Evolutionary conservation across 2,329 filamentous ascomycete species (phyloP).

Genomic region (Penicillium sp.): DNA sequence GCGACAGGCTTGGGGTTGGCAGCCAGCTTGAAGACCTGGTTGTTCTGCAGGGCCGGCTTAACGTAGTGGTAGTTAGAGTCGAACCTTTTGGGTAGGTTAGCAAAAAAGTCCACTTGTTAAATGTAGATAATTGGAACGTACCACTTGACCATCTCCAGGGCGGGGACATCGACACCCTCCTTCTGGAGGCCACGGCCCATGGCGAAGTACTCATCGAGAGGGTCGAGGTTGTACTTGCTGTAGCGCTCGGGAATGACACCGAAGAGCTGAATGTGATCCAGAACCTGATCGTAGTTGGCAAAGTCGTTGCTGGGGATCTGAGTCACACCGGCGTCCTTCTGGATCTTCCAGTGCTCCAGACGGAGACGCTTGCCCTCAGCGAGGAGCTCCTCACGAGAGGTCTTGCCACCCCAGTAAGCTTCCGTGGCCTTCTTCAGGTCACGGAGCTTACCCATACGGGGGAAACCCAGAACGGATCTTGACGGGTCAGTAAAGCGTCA

Average conservation of each 20-base stretch:
- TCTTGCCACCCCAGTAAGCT: conserved; percentile 94
- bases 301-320: conserved; percentile 99
- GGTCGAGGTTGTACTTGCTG: conserved; percentile 80
- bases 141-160: conserved; percentile 56
- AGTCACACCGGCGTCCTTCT: conserved; percentile 97
- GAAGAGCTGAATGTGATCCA: conserved; percentile 25
- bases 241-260: conserved; percentile 91
- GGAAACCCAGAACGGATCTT: conserved; percentile 88
- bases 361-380: conserved; percentile 95
- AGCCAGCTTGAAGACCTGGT: conserved; percentile 90
- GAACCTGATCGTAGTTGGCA: conserved; percentile 67
- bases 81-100: conserved; percentile 57
- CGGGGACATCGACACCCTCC: conserved; percentile 75
- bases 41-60: conserved; percentile 96
- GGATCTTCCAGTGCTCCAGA: conserved; percentile 98
- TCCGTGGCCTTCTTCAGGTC: conserved; percentile 99
- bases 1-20: conserved; percentile 86
- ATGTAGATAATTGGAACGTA: conserved; percentile 28
- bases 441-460: conserved; percentile 96
- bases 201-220: conserved; percentile 96
- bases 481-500: conserved; percentile 3
- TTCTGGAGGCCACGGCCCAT: conserved; percentile 99
- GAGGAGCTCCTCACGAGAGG: conserved; percentile 86
- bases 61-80: conserved; percentile 99
- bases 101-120: background rate